Conservation (phyloP, 768 basidiomycete species). For the Pholiota molesta region DNA sequence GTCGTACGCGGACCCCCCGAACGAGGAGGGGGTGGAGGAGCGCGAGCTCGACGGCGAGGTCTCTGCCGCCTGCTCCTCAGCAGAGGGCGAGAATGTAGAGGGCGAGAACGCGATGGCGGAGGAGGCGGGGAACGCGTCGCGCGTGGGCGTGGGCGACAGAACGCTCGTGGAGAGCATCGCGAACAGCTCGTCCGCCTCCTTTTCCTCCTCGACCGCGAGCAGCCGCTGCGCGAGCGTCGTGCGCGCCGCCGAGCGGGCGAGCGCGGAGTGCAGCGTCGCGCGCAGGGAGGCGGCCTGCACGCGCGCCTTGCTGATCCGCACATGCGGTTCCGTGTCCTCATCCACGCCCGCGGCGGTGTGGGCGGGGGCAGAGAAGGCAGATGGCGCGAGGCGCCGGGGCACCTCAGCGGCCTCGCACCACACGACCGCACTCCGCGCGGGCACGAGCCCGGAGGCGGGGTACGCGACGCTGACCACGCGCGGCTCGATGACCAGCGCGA, state of each 20-base stretch:
- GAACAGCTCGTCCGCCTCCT: constrained; percentile 25
- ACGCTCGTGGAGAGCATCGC: constrained; percentile 40
- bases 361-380: not conserved
- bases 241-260: constrained; percentile 24
- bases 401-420: constrained; percentile 25
- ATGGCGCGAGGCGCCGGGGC: not conserved
- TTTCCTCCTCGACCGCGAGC: constrained; percentile 31
- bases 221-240: constrained; percentile 36
- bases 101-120: too few relatives aligned
- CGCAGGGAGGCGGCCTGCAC: constrained; percentile 18
- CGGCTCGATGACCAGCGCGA: constrained; percentile 37
- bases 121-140: constrained; percentile 32
- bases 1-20: constrained; percentile 15
- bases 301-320: constrained; percentile 5
- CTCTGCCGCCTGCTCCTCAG: too few relatives aligned
- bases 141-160: constrained; percentile 38
- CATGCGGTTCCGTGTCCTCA: not conserved
- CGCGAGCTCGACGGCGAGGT: constrained; percentile 48
- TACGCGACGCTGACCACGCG: constrained; percentile 31
- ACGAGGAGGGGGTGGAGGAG: constrained; percentile 32
- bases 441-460: constrained; percentile 1
- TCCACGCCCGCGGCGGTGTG: too few relatives aligned
- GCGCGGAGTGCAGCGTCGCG: constrained; percentile 23
- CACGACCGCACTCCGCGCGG: constrained; percentile 27
- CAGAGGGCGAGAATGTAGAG: too few relatives aligned